Percentiles rank a stretch among this genome's conserved stretches.
phyloP scores from a whole-genome alignment of 768 basidiomycete species.

The Atractiella rhizophila region DNA sequence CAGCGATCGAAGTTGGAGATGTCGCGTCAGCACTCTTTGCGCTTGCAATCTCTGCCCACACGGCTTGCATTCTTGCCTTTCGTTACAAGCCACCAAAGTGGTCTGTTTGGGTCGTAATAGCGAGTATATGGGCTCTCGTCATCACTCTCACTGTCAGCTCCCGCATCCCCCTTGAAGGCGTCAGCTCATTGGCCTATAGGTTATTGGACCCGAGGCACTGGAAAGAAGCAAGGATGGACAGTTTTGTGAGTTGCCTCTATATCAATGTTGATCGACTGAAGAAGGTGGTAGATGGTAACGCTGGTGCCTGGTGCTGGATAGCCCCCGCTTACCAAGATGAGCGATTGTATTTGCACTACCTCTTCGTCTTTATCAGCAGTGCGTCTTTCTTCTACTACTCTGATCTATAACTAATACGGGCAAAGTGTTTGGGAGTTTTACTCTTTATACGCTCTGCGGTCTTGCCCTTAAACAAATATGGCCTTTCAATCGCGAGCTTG shows the following conservation, averaged over 20 bases:
- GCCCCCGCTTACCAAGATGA: not conserved
- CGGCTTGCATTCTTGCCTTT: constrained; percentile 1
- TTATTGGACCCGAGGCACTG: too few relatives aligned
- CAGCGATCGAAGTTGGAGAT: constrained; percentile 7
- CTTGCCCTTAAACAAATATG: too few relatives aligned
- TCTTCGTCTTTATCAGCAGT: not conserved
- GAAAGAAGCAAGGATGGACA: too few relatives aligned
- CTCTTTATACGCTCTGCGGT: too few relatives aligned
- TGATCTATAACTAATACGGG: too few relatives aligned
- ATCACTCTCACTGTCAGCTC: constrained; percentile 2
- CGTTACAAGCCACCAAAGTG: not conserved
- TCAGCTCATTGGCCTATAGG: too few relatives aligned
- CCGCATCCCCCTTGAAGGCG: constrained; percentile 1
- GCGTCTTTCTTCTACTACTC: too few relatives aligned
- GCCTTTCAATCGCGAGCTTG: too few relatives aligned
- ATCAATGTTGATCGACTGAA: too few relatives aligned
- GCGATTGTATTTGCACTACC: constrained; percentile 7
- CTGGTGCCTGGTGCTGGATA: constrained; percentile 11
- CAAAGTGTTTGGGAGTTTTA: too few relatives aligned
- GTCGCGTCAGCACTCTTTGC: constrained; percentile 4
- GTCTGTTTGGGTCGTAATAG: not conserved
- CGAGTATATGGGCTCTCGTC: not conserved
- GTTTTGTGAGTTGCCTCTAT: too few relatives aligned
- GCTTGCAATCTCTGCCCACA: constrained; percentile 5
- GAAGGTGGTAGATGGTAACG: constrained; percentile 3